Evolutionary conservation across 495 filamentous ascomycete genomes (phyloP).

Genomic region (Echria macrotheca): DNA sequence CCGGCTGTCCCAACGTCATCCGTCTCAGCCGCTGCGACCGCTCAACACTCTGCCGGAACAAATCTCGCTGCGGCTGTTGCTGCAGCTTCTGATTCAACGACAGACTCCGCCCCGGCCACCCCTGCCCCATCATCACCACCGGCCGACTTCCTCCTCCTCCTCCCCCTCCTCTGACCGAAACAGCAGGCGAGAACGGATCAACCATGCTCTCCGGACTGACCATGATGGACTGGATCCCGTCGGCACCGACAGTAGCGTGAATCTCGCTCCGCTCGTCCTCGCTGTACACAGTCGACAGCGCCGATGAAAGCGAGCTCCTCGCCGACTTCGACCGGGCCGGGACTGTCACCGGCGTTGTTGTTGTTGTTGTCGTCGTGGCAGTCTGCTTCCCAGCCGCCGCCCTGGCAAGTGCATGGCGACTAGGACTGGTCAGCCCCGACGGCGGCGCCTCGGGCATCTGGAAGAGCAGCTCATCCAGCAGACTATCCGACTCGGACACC

Average conservation of each 20-base stretch:
- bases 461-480: slow-evolving; percentile 16
- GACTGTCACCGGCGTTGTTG: slow-evolving; percentile 9
- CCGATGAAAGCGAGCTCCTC: slow-evolving; percentile 33
- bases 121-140: too few species aligned
- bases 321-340: slow-evolving; percentile 18
- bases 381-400: slow-evolving; percentile 8
- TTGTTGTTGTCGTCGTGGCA: too few species aligned
- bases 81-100: too few species aligned
- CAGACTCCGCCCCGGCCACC: too few species aligned
- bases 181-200: slow-evolving; percentile 8
- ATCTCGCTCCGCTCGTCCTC: slow-evolving; percentile 35
- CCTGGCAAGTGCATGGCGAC: slow-evolving; percentile 17
- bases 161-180: too few species aligned
- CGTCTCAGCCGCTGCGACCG: slow-evolving; percentile 10
- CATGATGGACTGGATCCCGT: slow-evolving; percentile 10
- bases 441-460: slow-evolving; percentile 7
- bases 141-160: too few species aligned
- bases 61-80: slow-evolving; percentile 5
- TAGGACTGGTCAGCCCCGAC: slow-evolving; percentile 22
- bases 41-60: slow-evolving; percentile 15
- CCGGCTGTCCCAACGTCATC: slow-evolving; percentile 5
- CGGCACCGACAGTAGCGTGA: slow-evolving; percentile 8
- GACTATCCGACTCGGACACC: slow-evolving; percentile 32
- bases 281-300: slow-evolving; percentile 41
- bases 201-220: slow-evolving; percentile 3